A percentile compares a stretch with the other conserved stretches of the same genome.
phyloP scores from a whole-genome alignment of 768 basidiomycete genomes.

The Cantharellus anzutake region DNA sequence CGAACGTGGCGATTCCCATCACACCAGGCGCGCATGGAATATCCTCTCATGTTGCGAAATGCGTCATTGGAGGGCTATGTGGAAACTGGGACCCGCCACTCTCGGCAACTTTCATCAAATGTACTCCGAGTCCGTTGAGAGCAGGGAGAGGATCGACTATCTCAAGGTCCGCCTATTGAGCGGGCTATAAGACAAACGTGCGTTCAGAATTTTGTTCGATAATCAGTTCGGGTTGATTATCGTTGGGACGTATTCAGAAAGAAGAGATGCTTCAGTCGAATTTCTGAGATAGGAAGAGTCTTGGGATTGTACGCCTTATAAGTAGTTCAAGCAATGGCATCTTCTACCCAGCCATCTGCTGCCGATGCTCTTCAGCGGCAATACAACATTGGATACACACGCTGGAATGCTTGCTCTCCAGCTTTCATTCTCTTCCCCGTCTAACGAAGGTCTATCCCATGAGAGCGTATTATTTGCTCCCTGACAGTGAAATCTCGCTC shows the following conservation, averaged over 20 bases:
- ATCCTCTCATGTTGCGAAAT: conserved; percentile 64
- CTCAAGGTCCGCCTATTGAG: conserved; percentile 48
- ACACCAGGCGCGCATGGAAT: conserved; percentile 53
- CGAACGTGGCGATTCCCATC: conserved; percentile 40
- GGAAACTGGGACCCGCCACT: conserved; percentile 44
- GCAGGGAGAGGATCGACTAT: conserved; percentile 1
- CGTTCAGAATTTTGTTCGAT: conserved; percentile 26
- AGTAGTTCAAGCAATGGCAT: not conserved
- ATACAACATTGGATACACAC: conserved; percentile 60
- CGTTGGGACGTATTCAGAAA: conserved; percentile 25
- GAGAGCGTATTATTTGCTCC: no score
- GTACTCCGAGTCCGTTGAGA: conserved; percentile 10
- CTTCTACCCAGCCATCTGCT: conserved; percentile 46
- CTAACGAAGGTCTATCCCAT: no score
- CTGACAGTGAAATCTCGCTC: no score
- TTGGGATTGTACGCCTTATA: conserved; percentile 48
- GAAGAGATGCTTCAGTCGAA: conserved; percentile 53
- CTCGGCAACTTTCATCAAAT: conserved; percentile 12
- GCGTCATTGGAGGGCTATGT: conserved; percentile 51
- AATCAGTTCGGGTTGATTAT: not conserved
- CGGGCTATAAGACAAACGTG: conserved; percentile 45
- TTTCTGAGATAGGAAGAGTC: conserved; percentile 43
- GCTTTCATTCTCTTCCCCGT: conserved; percentile 15
- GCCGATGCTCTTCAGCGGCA: conserved; percentile 73
- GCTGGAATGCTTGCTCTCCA: conserved; percentile 54